Evolutionary conservation across 306 rosid species (phyloP), one percentile per base, ranked within the genome.

Genomic region (Purshia tridentata): DNA sequence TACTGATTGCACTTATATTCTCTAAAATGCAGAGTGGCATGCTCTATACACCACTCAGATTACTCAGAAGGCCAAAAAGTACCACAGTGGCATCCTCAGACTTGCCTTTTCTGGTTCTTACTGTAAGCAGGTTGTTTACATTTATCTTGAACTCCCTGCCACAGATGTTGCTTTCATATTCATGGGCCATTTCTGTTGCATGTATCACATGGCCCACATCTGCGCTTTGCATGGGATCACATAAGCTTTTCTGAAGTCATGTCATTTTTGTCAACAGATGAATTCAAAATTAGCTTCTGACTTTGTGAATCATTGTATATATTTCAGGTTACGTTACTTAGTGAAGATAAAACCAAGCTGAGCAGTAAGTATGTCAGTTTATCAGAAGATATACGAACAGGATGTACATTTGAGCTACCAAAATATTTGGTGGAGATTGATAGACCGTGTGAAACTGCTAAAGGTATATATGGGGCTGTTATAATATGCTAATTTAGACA

Each of bases 41-140:
- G 80, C 75, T 48, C 55, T 80, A 39, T 80, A 75, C 55, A 75
- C 77, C 29, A 55, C 64, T 56, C 80, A 80, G 77, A 75, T 75
- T 37, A 70, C 76, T 75, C 84, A 75, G 29, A 80, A 75, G 77
- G 61, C 69, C 63, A 80, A 80, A 77, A 80, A 56, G 37, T 80
- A 69, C 62, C 77, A 80, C 45, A 62, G 13, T 49, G 84, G 84
- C 14, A 55, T 70, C 59, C 71, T 80, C 69, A 80, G 53, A 75
- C 14, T 75, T 70, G 46, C 69, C 63, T 70, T 56, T 60, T 62
- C 73, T 70, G 77, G 84, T 15, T 70, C 84, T 47, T 72, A 54
- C 58, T 44, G 23, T 42, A 63, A 53, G 56, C 75, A 80, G 84
- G 84, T 70, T 47, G 42, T 9, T 42, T 68, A 40, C 48, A 58